Base-by-base conservation (phyloP, 139 green algal genomes). In the Coelastrella sp. region DNA sequence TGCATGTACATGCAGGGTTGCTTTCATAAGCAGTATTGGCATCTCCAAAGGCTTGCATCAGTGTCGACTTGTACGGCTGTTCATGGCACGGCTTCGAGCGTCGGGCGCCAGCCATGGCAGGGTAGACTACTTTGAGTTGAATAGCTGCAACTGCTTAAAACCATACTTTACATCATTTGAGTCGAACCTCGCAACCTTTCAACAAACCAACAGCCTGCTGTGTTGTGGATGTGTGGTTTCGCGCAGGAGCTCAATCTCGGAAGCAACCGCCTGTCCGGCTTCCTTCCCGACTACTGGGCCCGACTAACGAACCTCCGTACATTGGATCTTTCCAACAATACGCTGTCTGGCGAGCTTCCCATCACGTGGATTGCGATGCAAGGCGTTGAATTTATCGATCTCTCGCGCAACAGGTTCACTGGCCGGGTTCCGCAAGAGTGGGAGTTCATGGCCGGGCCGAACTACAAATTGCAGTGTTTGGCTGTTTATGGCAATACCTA, bases 331-430 rank as follows among this genome's bases (percentile, higher is more conserved):
- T 7, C 68, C 14, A 76, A 76, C 4, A 76, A 76, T 16, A 32
- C 4, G 3, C 68, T 76, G 68, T 23, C 68, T 2, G 68, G 68
- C 17, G 13, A 76, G 22, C 14, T 76, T 76, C 68, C 68, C 68
- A 76, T 20, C 68, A 76, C 68, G 17, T 76, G 68, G 68, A n/a
- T 76, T 6, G 68, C 68, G 13, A 32, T 76, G 68, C 68, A 76
- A 6, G 22, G 22, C 68, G 68, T 76, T 22, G 13, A 76, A 16
- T 32, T 3, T 8, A 20, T 76, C 13, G 68, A 76, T 16, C 68
- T 76, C 68, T 76, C 68, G 14, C n/a, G 17, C 68, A 76, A 76
- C 68, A 76, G 22, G 68, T 76, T 76, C 68, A 76, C 17, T n/a
- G 68, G 68, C 1, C 6, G 68, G 2, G 6, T n/a, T 3, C 68